A percentile compares a stretch with the other conserved stretches of the same genome.
Evolutionary conservation across 352 stramenopile genomes (phyloP).

Genomic region (Phytophthora idaei): DNA sequence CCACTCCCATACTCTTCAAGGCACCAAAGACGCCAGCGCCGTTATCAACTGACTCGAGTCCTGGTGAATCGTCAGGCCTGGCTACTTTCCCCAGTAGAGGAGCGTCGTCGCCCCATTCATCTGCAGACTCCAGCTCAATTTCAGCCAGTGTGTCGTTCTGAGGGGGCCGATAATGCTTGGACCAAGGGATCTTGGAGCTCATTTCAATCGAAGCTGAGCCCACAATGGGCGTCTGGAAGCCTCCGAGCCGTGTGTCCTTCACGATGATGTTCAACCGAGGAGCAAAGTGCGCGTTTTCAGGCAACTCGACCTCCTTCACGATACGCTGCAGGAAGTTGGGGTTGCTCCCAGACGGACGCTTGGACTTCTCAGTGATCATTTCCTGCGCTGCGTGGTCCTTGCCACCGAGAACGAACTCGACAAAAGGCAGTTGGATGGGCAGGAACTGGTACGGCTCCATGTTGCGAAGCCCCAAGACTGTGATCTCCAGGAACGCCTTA

Average conservation of each 20-base stretch:
- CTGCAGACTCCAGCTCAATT: slow-evolving; percentile 66
- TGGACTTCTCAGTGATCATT: slow-evolving; percentile 89
- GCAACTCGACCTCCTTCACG: slow-evolving; percentile 87
- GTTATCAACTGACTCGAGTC: slow-evolving; percentile 63
- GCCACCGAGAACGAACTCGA: slow-evolving; percentile 89
- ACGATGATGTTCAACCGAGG: slow-evolving; percentile 91
- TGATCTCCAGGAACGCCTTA: slow-evolving; percentile 86
- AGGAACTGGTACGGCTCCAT: slow-evolving; percentile 91
- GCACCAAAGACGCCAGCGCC: slow-evolving; percentile 87
- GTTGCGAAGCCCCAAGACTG: slow-evolving; percentile 82
- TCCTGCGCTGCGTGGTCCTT: slow-evolving; percentile 80
- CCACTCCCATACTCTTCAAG: slow-evolving; percentile 84
- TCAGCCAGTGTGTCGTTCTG: slow-evolving; percentile 72
- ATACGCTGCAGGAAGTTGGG: slow-evolving; percentile 92
- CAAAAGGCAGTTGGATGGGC: slow-evolving; percentile 85
- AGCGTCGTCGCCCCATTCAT: slow-evolving; percentile 62
- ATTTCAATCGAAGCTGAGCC: slow-evolving; percentile 87
- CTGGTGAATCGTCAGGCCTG: slow-evolving; percentile 29
- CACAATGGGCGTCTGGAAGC: slow-evolving; percentile 86
- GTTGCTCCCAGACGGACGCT: slow-evolving; percentile 78
- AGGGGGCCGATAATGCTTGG: slow-evolving; percentile 70
- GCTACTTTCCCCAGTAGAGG: slow-evolving; percentile 46
- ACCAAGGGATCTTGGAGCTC: slow-evolving; percentile 85
- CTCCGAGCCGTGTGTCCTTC: slow-evolving; percentile 87
- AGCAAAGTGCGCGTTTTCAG: slow-evolving; percentile 87